Evolutionary conservation across 139 green algal genomes (phyloP).

Genomic region (Auxenochlorella protothecoides): DNA sequence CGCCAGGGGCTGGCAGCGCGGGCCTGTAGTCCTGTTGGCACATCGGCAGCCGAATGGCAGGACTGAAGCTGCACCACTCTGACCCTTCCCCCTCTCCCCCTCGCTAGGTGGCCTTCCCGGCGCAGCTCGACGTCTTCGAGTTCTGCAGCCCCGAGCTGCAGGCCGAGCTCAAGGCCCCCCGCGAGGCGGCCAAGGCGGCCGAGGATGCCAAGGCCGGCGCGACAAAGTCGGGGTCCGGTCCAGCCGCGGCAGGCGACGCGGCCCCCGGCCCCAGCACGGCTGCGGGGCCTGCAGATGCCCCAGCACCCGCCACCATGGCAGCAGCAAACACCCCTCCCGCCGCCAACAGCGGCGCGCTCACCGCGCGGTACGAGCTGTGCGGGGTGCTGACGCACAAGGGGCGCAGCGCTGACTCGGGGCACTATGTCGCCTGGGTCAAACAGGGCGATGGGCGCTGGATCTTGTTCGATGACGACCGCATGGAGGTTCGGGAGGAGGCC

Average conservation of each 20-base stretch:
- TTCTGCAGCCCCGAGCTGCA: constrained; percentile 81
- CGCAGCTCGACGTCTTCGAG: constrained; percentile 87
- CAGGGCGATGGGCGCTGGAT: constrained; percentile 82
- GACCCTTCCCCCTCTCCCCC: not conserved
- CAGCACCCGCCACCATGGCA: constrained; percentile 7
- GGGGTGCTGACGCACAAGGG: constrained; percentile 97
- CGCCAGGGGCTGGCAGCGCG: too few species aligned
- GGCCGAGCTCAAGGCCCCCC: constrained; percentile 59
- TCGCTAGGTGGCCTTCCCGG: constrained; percentile 71
- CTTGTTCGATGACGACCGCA: constrained; percentile 91
- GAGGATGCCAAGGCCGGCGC: constrained; percentile 33
- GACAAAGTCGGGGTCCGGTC: too few species aligned
- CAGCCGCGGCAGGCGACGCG: not conserved
- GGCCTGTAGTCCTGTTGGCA: too few species aligned
- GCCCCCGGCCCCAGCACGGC: not conserved
- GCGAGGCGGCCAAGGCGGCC: constrained; percentile 37
- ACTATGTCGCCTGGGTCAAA: constrained; percentile 95
- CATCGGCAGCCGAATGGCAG: too few species aligned
- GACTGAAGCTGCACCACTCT: too few species aligned
- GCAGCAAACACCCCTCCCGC: not conserved
- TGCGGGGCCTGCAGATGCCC: not conserved
- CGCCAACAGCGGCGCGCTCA: constrained; percentile 15
- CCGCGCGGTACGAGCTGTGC: constrained; percentile 84
- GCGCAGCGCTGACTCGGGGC: constrained; percentile 83
- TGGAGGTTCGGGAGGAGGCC: constrained; percentile 65